phyloP scores from a whole-genome alignment of 306 rosid genomes.

The Luffa acutangula region DNA sequence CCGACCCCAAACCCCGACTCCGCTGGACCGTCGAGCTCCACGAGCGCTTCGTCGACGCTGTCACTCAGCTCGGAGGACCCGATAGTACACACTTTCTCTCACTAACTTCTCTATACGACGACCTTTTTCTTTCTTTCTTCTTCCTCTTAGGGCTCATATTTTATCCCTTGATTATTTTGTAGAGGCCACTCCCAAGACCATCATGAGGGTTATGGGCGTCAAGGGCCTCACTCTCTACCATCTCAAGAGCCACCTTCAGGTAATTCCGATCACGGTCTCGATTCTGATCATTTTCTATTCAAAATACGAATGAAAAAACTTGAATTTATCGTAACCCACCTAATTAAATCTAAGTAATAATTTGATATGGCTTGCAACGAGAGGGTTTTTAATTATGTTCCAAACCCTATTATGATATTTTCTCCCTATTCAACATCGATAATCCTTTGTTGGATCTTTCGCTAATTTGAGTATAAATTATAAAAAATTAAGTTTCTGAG shows the following conservation, averaged over 20 bases:
- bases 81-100: conserved; percentile 41
- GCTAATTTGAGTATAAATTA: neutral
- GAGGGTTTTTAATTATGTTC: no score
- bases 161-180: conserved; percentile 1
- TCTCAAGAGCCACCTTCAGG: conserved; percentile 99
- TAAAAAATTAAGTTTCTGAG: neutral
- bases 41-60: conserved; percentile 97
- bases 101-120: neutral
- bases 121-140: neutral
- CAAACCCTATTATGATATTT: no score
- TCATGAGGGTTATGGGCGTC: conserved; percentile 99
- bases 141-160: neutral
- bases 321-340: neutral
- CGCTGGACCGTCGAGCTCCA: conserved; percentile 99
- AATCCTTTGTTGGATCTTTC: no score
- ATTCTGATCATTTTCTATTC: neutral
- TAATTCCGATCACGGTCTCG: conserved; percentile 10
- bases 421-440: neutral
- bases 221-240: conserved; percentile 99
- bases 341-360: neutral
- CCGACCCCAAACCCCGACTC: conserved; percentile 98
- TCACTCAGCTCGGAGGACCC: conserved; percentile 96
- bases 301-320: neutral
- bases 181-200: conserved; percentile 99
- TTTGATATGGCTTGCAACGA: no score